Percentiles rank a stretch among this genome's conserved stretches.
phyloP scores from a whole-genome alignment of 163 green algal genomes.

The Scenedesmus sp. region DNA sequence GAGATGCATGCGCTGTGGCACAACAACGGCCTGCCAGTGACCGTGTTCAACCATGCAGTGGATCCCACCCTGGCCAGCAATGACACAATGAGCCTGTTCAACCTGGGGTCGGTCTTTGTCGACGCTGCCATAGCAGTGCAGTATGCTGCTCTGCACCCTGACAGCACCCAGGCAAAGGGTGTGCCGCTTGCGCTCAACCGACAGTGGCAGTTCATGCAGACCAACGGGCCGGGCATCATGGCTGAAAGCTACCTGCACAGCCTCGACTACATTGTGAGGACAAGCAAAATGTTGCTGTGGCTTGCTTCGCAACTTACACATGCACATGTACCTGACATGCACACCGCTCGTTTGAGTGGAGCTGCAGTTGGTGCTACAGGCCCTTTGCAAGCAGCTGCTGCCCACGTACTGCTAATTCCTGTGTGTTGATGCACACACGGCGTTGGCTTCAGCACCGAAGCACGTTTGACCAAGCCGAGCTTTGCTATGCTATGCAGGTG shows the following conservation, averaged over 20 bases:
- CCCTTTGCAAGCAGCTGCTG: neutral
- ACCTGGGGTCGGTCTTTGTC: conserved; percentile 46
- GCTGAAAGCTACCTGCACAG: conserved; percentile 56
- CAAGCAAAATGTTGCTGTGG: neutral
- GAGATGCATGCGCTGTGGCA: conserved; percentile 58
- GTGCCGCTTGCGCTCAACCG: conserved; percentile 37
- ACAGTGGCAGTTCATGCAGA: conserved; percentile 60
- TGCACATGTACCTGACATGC: neutral
- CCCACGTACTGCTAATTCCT: neutral
- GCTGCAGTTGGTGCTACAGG: too few species aligned
- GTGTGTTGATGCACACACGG: neutral
- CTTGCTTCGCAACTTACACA: too few species aligned
- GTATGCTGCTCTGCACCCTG: conserved; percentile 45
- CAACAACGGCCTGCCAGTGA: neutral
- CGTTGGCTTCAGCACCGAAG: neutral
- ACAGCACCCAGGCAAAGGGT: neutral
- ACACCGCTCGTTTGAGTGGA: neutral
- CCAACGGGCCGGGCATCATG: conserved; percentile 57
- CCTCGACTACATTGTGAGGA: conserved; percentile 56
- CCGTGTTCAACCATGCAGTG: neutral
- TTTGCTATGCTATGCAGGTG: conserved; percentile 29
- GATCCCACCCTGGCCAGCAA: neutral
- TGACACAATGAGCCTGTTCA: conserved; percentile 51
- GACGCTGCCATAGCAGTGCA: conserved; percentile 53
- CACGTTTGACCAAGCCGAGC: neutral